Evolutionary conservation across 2,329 filamentous ascomycete genomes (phyloP).

Genomic region (Colletotrichum kahawae): DNA sequence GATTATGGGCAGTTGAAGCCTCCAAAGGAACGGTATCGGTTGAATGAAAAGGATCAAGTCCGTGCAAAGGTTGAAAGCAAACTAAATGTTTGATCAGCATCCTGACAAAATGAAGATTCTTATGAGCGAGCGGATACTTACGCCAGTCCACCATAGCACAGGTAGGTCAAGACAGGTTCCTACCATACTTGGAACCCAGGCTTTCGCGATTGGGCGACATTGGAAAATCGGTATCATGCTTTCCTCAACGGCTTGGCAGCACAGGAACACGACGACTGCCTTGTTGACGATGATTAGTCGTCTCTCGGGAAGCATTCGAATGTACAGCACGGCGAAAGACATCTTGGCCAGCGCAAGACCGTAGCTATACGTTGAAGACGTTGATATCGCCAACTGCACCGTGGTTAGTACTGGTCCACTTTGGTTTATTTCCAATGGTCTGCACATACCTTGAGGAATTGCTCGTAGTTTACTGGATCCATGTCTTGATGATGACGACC

Average conservation of each 20-base stretch:
- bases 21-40: constrained; percentile 38
- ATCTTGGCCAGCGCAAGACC: constrained; percentile 33
- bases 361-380: constrained; percentile 33
- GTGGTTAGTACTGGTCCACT: not conserved
- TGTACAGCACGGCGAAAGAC: constrained; percentile 36
- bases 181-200: constrained; percentile 27
- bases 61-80: constrained; percentile 37
- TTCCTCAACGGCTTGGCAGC: constrained; percentile 34
- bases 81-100: constrained; percentile 9
- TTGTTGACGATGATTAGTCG: constrained; percentile 32
- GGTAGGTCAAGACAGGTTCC: constrained; percentile 31
- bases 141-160: constrained; percentile 36
- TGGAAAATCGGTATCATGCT: constrained; percentile 30
- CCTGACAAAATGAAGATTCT: not conserved
- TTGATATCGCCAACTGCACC: constrained; percentile 18
- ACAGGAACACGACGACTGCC: constrained; percentile 29
- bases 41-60: constrained; percentile 41
- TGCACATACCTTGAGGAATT: not conserved
- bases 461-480: not conserved
- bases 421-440: too few species aligned
- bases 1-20: constrained; percentile 33
- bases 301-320: constrained; percentile 32
- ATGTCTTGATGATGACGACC: not conserved
- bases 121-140: constrained; percentile 21
- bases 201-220: constrained; percentile 30